Conservation (phyloP, 495 filamentous ascomycete genomes). For the Annulohypoxylon moriforme region DNA sequence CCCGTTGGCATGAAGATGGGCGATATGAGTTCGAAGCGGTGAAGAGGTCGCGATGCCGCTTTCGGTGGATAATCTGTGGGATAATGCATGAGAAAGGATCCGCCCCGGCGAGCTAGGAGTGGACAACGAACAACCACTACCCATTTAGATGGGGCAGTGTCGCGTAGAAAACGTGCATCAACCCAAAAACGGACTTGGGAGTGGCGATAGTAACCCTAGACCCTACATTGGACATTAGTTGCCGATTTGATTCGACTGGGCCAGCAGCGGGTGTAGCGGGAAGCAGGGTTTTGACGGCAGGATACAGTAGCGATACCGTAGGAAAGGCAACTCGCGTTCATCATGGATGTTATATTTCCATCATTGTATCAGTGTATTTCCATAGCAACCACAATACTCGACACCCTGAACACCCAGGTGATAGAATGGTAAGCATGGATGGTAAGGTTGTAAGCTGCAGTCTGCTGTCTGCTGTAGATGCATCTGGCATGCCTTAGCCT, state of each 20-base stretch:
- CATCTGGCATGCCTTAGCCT: slow-evolving; percentile 44
- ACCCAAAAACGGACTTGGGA: slow-evolving; percentile 39
- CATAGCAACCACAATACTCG: slow-evolving; percentile 35
- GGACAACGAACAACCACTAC: slow-evolving; percentile 44
- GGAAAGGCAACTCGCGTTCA: not conserved
- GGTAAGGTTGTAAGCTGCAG: slow-evolving; percentile 19
- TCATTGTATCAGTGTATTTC: slow-evolving; percentile 25
- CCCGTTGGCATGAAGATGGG: slow-evolving; percentile 29
- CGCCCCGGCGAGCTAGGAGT: slow-evolving; percentile 20
- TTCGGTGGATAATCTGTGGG: slow-evolving; percentile 34
- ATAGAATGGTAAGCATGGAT: not conserved
- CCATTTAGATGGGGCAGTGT: slow-evolving; percentile 40
- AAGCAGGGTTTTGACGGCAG: slow-evolving; percentile 36
- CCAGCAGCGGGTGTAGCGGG: slow-evolving; percentile 40
- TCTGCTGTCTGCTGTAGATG: slow-evolving; percentile 15
- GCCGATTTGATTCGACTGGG: slow-evolving; percentile 35
- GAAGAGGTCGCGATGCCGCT: slow-evolving; percentile 41
- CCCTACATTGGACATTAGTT: slow-evolving; percentile 28
- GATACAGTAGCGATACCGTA: slow-evolving; percentile 20
- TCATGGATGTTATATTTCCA: not conserved
- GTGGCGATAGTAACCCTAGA: slow-evolving; percentile 29
- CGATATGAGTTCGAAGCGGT: slow-evolving; percentile 37
- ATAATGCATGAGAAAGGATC: slow-evolving; percentile 40
- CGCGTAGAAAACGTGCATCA: slow-evolving; percentile 35
- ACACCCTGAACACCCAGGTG: not conserved